phyloP scores from a whole-genome alignment of 1,139 yeast genomes.

The Wickerhamiella pararugosa region DNA sequence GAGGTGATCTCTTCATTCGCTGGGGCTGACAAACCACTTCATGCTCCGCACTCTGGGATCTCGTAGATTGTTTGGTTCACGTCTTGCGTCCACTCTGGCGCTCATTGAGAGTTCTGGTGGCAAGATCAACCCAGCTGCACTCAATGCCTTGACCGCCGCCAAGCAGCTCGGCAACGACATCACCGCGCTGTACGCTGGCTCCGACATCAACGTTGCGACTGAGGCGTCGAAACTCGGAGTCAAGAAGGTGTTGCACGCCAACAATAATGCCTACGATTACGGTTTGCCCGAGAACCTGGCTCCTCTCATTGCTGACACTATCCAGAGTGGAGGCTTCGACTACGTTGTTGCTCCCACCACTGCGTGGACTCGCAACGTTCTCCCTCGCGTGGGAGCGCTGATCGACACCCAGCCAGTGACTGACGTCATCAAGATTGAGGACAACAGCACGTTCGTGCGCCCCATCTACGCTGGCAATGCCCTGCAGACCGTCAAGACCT shows the following conservation, averaged over 20 bases:
- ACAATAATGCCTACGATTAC: conserved; percentile 26
- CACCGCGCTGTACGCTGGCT: conserved; percentile 30
- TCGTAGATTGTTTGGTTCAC: neutral
- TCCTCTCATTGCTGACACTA: conserved; percentile 28
- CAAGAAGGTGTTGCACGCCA: conserved; percentile 26
- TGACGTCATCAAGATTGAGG: conserved; percentile 56
- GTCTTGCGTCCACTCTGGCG: conserved; percentile 43
- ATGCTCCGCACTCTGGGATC: no score
- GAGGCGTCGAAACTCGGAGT: conserved; percentile 26
- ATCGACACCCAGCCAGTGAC: conserved; percentile 79
- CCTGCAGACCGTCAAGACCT: conserved; percentile 61
- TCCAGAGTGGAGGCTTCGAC: conserved; percentile 33
- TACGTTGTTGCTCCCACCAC: conserved; percentile 75
- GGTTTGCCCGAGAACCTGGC: conserved; percentile 27
- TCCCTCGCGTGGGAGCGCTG: conserved; percentile 79
- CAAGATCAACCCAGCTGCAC: conserved; percentile 47
- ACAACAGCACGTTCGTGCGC: conserved; percentile 62
- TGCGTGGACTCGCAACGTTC: conserved; percentile 70
- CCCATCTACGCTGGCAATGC: conserved; percentile 97
- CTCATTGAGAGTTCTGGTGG: conserved; percentile 50
- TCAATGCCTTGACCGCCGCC: conserved; percentile 32
- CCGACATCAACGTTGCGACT: conserved; percentile 25
- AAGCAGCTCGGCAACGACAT: conserved; percentile 24
- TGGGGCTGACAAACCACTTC: no score
- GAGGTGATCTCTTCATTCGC: no score